These are phyloP conservation scores for Phylloporus sp. DNA, from an alignment of 1,284 basidiomycete genomes.

Conservation along the genomic window DNA sequence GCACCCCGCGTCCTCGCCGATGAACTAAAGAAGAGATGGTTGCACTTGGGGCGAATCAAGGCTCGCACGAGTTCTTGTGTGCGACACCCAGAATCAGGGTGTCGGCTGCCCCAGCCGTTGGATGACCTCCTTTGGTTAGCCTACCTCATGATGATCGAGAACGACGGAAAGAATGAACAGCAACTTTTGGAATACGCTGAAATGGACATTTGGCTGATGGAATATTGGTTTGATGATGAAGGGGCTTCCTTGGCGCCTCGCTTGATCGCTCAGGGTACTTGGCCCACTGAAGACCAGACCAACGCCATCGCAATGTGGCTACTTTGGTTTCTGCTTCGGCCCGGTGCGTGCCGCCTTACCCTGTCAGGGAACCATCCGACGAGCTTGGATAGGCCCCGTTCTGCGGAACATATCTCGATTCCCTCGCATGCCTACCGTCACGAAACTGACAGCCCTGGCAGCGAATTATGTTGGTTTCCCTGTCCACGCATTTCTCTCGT, in stretches of 20 bases:
- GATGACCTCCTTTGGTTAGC: conserved; percentile 62
- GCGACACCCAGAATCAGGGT: conserved; percentile 27
- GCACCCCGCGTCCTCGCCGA: conserved; percentile 50
- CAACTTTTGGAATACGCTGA: conserved; percentile 64
- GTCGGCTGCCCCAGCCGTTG: conserved; percentile 34
- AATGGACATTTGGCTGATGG: conserved; percentile 53
- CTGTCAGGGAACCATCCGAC: conserved; percentile 1
- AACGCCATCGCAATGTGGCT: conserved; percentile 72
- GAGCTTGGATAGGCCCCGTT: conserved; percentile 43
- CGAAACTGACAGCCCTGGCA: conserved; percentile 66
- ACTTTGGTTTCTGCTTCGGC: conserved; percentile 69
- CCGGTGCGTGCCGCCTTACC: conserved; percentile 47
- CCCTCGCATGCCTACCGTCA: conserved; percentile 48
- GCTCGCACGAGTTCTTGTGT: conserved; percentile 42
- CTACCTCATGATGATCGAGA: conserved; percentile 81
- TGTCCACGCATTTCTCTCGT: not conserved
- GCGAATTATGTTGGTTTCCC: conserved; percentile 60
- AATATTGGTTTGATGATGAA: conserved; percentile 53
- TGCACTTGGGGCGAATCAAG: conserved; percentile 56
- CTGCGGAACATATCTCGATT: conserved; percentile 43
- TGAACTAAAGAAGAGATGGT: conserved; percentile 63
- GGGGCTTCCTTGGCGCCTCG: conserved; percentile 49
- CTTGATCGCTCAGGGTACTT: conserved; percentile 44
- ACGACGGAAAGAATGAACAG: conserved; percentile 74
- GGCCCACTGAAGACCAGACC: conserved; percentile 58